Conservation (phyloP, 805 yeast species). For the Wickerhamiella azyma region DNA sequence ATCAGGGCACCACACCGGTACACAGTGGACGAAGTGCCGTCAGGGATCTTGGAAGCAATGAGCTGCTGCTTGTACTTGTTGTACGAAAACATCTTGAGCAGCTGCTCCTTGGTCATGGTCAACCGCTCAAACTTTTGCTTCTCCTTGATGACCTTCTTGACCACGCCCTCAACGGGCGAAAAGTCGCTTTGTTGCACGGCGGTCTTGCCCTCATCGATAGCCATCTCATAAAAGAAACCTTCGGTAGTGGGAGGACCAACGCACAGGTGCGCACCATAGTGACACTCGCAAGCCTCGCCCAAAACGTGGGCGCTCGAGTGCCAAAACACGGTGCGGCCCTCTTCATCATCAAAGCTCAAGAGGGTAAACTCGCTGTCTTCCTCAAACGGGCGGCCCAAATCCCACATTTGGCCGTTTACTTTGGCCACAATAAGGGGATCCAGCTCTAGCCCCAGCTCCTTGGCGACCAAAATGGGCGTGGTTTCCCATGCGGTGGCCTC, state of each 20-base stretch:
- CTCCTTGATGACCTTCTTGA: conserved; percentile 82
- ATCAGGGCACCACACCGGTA: conserved; percentile 96
- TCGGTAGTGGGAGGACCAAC: conserved; percentile 96
- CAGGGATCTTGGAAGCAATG: conserved; percentile 81
- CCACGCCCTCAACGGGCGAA: conserved; percentile 67
- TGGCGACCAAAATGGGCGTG: conserved; percentile 75
- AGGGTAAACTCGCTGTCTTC: conserved; percentile 53
- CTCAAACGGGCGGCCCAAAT: conserved; percentile 87
- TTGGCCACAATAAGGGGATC: conserved; percentile 87
- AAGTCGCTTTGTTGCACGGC: conserved; percentile 75
- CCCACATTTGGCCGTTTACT: conserved; percentile 88
- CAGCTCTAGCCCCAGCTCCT: conserved; percentile 66
- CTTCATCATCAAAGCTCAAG: conserved; percentile 84
- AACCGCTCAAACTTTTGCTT: conserved; percentile 91
- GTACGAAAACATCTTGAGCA: conserved; percentile 85
- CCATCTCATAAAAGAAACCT: conserved; percentile 95
- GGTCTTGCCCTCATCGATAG: conserved; percentile 61
- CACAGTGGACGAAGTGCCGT: conserved; percentile 90
- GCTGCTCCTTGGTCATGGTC: conserved; percentile 80
- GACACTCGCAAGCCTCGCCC: conserved; percentile 97
- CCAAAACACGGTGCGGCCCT: conserved; percentile 95
- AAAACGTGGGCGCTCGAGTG: conserved; percentile 96
- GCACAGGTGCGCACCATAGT: conserved; percentile 84
- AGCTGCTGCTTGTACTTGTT: conserved; percentile 89
- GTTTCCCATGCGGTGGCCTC: conserved; percentile 82